phyloP scores from a whole-genome alignment of 2,329 filamentous ascomycete genomes.

The Talaromyces amestolkiae region DNA sequence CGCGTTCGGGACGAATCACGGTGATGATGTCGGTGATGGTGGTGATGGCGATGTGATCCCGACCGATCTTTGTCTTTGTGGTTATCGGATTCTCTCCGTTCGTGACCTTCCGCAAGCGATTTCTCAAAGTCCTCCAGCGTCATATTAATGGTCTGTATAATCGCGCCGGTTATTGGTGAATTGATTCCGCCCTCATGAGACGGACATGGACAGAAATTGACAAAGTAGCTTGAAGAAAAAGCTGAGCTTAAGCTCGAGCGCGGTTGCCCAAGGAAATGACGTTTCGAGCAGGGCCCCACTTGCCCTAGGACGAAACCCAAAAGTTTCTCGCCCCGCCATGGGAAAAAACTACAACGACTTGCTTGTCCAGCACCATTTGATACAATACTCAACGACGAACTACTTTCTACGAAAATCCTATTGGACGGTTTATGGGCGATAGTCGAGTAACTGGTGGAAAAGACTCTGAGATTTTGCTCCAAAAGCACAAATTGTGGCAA shows the following conservation, averaged over 20 bases:
- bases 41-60: slow-evolving; percentile 29
- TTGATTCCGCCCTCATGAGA: background rate
- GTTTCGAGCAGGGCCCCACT: slow-evolving; percentile 19
- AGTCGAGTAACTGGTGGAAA: background rate
- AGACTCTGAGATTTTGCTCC: background rate
- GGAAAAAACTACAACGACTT: slow-evolving; percentile 26
- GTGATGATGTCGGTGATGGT: slow-evolving; percentile 46
- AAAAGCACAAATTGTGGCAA: background rate
- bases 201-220: background rate
- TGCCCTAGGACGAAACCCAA: slow-evolving; percentile 24
- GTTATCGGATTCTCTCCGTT: slow-evolving; percentile 35
- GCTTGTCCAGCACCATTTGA: background rate
- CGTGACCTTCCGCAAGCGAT: slow-evolving; percentile 61
- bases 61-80: slow-evolving; percentile 35
- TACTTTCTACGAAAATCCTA: background rate
- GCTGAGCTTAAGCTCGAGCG: background rate
- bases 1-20: slow-evolving; percentile 37
- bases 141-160: slow-evolving; percentile 40
- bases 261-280: slow-evolving; percentile 10
- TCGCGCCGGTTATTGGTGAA: background rate
- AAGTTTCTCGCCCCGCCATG: slow-evolving; percentile 20
- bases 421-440: background rate
- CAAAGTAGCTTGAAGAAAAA: slow-evolving; percentile 21
- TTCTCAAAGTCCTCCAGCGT: slow-evolving; percentile 74
- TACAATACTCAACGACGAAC: background rate